phyloP scores from a whole-genome alignment of 1,284 basidiomycete species.

The Trichosporon sp. region DNA sequence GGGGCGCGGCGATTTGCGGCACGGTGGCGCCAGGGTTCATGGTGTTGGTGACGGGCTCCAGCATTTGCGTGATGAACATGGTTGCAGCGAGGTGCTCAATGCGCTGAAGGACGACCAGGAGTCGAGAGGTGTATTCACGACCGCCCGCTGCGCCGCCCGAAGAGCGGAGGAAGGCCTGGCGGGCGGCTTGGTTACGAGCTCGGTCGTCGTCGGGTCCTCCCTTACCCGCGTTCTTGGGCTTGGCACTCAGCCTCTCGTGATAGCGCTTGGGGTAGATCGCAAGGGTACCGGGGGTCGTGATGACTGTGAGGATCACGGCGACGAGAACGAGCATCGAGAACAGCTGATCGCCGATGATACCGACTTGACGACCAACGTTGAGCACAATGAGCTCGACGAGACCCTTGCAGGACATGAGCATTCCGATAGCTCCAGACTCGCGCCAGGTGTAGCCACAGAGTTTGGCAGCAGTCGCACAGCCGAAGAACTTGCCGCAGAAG shows the following conservation, averaged over 20 bases:
- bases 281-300: slow-evolving; percentile 81
- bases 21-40: background rate
- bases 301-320: slow-evolving; percentile 76
- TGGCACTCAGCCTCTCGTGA: slow-evolving; percentile 35
- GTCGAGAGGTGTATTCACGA: slow-evolving; percentile 44
- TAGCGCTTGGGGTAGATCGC: slow-evolving; percentile 67
- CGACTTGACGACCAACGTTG: slow-evolving; percentile 77
- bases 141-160: slow-evolving; percentile 32
- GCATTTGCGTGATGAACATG: slow-evolving; percentile 55
- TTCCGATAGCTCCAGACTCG: slow-evolving; percentile 79
- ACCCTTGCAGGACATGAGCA: slow-evolving; percentile 90
- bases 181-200: slow-evolving; percentile 33
- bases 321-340: slow-evolving; percentile 86
- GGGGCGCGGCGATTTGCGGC: slow-evolving; percentile 61
- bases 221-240: slow-evolving; percentile 15
- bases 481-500: slow-evolving; percentile 69
- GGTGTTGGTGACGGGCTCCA: slow-evolving; percentile 42
- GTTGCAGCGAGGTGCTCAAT: slow-evolving; percentile 70
- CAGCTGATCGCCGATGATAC: slow-evolving; percentile 64
- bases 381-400: slow-evolving; percentile 84
- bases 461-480: slow-evolving; percentile 64
- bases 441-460: slow-evolving; percentile 66
- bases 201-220: background rate
- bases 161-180: slow-evolving; percentile 9
- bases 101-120: slow-evolving; percentile 84